Evolutionary conservation across 768 basidiomycete species (phyloP).

Genomic region (Pisolithus sp.): DNA sequence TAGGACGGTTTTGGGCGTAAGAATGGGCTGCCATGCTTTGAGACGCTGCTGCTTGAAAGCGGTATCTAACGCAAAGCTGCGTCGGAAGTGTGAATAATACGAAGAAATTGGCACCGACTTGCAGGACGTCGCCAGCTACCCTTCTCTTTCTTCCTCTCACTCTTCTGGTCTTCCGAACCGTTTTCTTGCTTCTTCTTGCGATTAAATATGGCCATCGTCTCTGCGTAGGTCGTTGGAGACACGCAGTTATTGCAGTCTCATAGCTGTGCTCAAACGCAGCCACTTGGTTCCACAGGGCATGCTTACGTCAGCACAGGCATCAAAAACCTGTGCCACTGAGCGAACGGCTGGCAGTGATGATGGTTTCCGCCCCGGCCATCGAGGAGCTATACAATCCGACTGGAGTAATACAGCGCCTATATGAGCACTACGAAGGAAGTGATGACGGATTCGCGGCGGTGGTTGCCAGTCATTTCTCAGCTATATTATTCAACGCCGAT

Average conservation of each 20-base stretch:
- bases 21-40: slow-evolving; percentile 99
- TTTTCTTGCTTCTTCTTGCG: slow-evolving; percentile 39
- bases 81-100: slow-evolving; percentile 6
- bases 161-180: slow-evolving; percentile 33
- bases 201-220: slow-evolving; percentile 52
- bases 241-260: background rate
- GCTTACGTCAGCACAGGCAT: background rate
- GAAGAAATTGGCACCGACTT: slow-evolving; percentile 43
- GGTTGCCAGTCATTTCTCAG: slow-evolving; percentile 43
- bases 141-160: slow-evolving; percentile 72
- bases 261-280: background rate
- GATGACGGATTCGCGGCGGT: slow-evolving; percentile 30
- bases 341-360: slow-evolving; percentile 15
- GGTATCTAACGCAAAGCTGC: slow-evolving; percentile 56
- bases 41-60: slow-evolving; percentile 99
- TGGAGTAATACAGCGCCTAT: slow-evolving; percentile 43
- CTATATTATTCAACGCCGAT: slow-evolving; percentile 32
- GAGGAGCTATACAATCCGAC: slow-evolving; percentile 48
- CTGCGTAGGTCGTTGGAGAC: background rate
- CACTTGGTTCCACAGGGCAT: background rate
- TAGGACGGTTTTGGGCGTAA: slow-evolving; percentile 95
- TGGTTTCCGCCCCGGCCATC: slow-evolving; percentile 47
- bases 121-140: slow-evolving; percentile 76
- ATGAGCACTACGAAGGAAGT: slow-evolving; percentile 22
- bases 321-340: background rate